phyloP scores from a whole-genome alignment of 2,329 filamentous ascomycete species.

The Dichotomopilus funicola region DNA sequence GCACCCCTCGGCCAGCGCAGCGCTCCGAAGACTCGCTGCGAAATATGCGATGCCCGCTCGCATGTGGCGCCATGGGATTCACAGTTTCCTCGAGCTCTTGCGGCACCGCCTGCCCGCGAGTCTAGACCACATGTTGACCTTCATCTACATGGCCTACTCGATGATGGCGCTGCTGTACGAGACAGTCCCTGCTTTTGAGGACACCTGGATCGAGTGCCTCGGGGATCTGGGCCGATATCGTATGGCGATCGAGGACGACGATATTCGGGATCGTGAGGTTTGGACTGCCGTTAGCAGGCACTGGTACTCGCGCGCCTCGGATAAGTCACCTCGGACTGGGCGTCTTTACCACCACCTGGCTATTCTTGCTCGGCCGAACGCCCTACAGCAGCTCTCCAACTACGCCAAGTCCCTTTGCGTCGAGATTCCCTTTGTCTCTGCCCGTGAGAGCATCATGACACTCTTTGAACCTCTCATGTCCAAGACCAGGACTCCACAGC shows the following conservation, averaged over 20 bases:
- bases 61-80: conserved; percentile 93
- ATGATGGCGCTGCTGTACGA: conserved; percentile 87
- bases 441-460: conserved; percentile 63
- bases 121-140: conserved; percentile 82
- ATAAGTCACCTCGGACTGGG: conserved; percentile 67
- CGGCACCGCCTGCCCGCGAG: conserved; percentile 68
- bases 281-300: conserved; percentile 75
- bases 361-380: conserved; percentile 64
- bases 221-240: conserved; percentile 74
- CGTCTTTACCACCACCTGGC: conserved; percentile 85
- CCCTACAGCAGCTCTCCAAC: conserved; percentile 64
- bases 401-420: conserved; percentile 67
- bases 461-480: conserved; percentile 55
- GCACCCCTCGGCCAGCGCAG: conserved; percentile 68
- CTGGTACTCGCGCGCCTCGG: conserved; percentile 81
- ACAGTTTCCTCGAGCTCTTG: conserved; percentile 72
- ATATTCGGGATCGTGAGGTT: conserved; percentile 65
- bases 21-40: conserved; percentile 60
- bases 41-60: conserved; percentile 89
- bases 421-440: conserved; percentile 58
- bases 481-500: conserved; percentile 24
- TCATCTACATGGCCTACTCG: conserved; percentile 82
- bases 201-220: conserved; percentile 90
- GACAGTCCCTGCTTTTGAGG: conserved; percentile 72
- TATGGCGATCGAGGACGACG: conserved; percentile 87